These are phyloP conservation scores for Trichoderma atrobrunneum DNA, from an alignment of 2,329 filamentous ascomycete species.

Conservation along the genomic window DNA sequence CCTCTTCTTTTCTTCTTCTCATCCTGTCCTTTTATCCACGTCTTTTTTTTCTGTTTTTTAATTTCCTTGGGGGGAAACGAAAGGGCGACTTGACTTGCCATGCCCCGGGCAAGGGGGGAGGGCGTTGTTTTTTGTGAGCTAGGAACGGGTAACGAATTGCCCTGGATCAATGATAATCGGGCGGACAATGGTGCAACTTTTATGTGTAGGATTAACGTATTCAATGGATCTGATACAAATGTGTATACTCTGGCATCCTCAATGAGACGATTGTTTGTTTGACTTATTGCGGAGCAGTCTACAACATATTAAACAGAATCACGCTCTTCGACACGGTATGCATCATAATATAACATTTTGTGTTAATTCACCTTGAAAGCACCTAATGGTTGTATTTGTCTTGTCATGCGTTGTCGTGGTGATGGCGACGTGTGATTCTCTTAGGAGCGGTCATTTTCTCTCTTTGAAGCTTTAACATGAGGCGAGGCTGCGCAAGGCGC, in stretches of 20 bases:
- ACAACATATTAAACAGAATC: too few species aligned
- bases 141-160: constrained; percentile 3
- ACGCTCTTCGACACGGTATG: too few species aligned
- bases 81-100: neutral
- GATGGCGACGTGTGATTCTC: too few species aligned
- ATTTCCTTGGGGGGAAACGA: neutral
- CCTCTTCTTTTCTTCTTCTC: neutral
- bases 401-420: too few species aligned
- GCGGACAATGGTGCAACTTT: neutral
- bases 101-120: neutral
- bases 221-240: neutral
- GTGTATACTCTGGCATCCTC: neutral
- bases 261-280: neutral
- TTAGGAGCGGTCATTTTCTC: neutral
- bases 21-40: neutral
- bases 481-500: neutral
- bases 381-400: too few species aligned
- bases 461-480: neutral
- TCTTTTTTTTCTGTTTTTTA: neutral
- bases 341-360: too few species aligned
- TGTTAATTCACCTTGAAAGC: too few species aligned
- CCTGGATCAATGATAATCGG: constrained; percentile 3
- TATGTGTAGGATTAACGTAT: constrained; percentile 10
- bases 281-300: too few species aligned
- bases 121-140: constrained; percentile 7